These are phyloP conservation scores for Cladosporium sp. DNA, from an alignment of 2,329 filamentous ascomycete genomes.

Conservation along the genomic window DNA sequence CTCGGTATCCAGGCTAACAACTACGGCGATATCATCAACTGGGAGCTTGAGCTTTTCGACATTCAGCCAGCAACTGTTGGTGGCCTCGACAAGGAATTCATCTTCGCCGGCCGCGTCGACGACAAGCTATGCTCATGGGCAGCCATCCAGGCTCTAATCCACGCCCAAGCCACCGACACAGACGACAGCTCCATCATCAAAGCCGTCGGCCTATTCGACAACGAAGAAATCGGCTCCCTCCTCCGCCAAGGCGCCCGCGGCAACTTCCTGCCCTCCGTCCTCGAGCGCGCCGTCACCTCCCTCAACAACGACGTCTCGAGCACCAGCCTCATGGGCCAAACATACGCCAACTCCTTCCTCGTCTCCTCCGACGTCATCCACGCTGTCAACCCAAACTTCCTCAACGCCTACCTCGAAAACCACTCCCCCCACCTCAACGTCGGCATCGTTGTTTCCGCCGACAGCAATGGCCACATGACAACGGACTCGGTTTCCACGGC, in stretches of 20 bases:
- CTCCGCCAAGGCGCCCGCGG: slow-evolving; percentile 84
- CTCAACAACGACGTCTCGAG: slow-evolving; percentile 45
- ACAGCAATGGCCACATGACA: slow-evolving; percentile 93
- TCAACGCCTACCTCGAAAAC: slow-evolving; percentile 72
- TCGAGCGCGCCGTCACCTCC: slow-evolving; percentile 76
- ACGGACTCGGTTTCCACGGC: slow-evolving; percentile 83
- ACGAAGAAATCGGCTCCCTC: slow-evolving; percentile 91
- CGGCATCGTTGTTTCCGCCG: slow-evolving; percentile 72
- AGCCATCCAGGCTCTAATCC: slow-evolving; percentile 75
- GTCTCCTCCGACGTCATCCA: slow-evolving; percentile 91
- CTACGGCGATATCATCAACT: slow-evolving; percentile 76
- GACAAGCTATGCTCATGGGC: slow-evolving; percentile 97
- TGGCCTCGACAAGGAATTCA: slow-evolving; percentile 86
- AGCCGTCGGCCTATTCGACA: slow-evolving; percentile 89
- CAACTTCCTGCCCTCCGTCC: slow-evolving; percentile 77
- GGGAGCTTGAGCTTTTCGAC: slow-evolving; percentile 96
- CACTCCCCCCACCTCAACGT: slow-evolving; percentile 87
- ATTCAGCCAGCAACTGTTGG: slow-evolving; percentile 76
- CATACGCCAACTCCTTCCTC: slow-evolving; percentile 87
- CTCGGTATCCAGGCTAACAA: slow-evolving; percentile 61
- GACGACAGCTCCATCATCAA: slow-evolving; percentile 66
- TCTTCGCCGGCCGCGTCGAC: slow-evolving; percentile 91
- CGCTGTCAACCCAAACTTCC: slow-evolving; percentile 91
- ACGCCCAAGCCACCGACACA: slow-evolving; percentile 50
- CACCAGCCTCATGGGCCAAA: slow-evolving; percentile 64